Evolutionary conservation across 805 yeast species (phyloP).

Genomic region (Torulaspora maleeae): DNA sequence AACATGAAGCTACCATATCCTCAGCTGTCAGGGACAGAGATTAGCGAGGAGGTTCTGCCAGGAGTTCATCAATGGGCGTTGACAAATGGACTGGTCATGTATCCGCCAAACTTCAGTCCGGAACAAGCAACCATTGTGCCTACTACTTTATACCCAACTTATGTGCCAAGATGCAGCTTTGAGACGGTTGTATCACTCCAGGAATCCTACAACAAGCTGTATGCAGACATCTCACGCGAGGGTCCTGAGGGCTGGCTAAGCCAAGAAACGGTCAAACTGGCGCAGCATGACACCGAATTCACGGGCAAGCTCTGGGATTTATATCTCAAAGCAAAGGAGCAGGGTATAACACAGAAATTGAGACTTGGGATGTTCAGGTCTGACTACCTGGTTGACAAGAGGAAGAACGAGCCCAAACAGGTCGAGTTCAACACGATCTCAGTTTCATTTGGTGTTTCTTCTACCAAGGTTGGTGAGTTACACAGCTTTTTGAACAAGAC

Average conservation of each 20-base stretch:
- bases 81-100: constrained; percentile 77
- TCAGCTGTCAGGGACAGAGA: constrained; percentile 23
- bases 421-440: constrained; percentile 95
- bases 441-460: constrained; percentile 90
- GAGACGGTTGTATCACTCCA: constrained; percentile 65
- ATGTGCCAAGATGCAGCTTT: constrained; percentile 68
- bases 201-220: constrained; percentile 62
- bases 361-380: constrained; percentile 84
- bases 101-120: constrained; percentile 52
- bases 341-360: constrained; percentile 56
- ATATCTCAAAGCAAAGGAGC: constrained; percentile 45
- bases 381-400: constrained; percentile 69
- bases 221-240: constrained; percentile 58
- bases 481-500: constrained; percentile 61
- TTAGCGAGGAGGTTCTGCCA: constrained; percentile 37
- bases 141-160: constrained; percentile 85
- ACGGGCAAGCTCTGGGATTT: constrained; percentile 72
- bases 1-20: constrained; percentile 24
- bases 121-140: constrained; percentile 66
- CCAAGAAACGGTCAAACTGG: constrained; percentile 48
- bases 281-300: constrained; percentile 64
- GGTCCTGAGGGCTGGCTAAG: constrained; percentile 58
- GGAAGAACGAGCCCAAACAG: constrained; percentile 62
- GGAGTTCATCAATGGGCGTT: constrained; percentile 69
- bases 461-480: constrained; percentile 69